Evolutionary conservation across 2,329 filamentous ascomycete genomes (phyloP), one percentile per base, ranked within the genome.

Genomic region (Tothia fuscella): DNA sequence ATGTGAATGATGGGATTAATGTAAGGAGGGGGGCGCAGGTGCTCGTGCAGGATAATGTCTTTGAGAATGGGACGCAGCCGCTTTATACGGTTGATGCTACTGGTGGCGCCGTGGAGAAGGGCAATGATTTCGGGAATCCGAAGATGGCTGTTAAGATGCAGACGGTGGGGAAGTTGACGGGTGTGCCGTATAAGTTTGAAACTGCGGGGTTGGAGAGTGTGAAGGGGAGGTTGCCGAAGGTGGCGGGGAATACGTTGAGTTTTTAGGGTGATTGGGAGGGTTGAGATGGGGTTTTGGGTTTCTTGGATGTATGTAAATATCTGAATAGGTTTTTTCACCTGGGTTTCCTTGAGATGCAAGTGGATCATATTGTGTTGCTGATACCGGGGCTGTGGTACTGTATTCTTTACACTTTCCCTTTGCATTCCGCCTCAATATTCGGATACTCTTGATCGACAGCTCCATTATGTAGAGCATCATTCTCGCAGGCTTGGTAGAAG

Each of bases 21-120:
- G 60, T 61, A 6, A 58, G 64, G 38, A 51, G 58, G 42, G 61
- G 61, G 33, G 64, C 63, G 1, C 58, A 66, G 50, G 49, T 62
- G 6, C 60, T 66, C 17, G 62, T 66, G 13, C 56, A 67, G 53
- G 22, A 31, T 13, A 17, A 31, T n/a, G 16, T 13, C 3, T 40
- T 29, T n/a, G 3, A 4, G 5, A 28, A 28, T 13, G 25, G 16
- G 5, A 2, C 3, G 2, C 29, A 40, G 17, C 25, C 37, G 3
- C 9, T 40, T 1, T 40, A 40, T n/a, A 21, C 16, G 12, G 37
- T 40, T 30, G 37, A 40, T 31, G 16, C 25, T 10, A 40, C 37
- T 7, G 37, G 37, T 3, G n/a, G 13, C 16, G 37, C 37, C 6
- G 28, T 31, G 10, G 14, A 20, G 10, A 40, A 2, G 4, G 37